Base-by-base conservation (phyloP, 306 rosid genomes). In the Vachellia pachyceras region DNA sequence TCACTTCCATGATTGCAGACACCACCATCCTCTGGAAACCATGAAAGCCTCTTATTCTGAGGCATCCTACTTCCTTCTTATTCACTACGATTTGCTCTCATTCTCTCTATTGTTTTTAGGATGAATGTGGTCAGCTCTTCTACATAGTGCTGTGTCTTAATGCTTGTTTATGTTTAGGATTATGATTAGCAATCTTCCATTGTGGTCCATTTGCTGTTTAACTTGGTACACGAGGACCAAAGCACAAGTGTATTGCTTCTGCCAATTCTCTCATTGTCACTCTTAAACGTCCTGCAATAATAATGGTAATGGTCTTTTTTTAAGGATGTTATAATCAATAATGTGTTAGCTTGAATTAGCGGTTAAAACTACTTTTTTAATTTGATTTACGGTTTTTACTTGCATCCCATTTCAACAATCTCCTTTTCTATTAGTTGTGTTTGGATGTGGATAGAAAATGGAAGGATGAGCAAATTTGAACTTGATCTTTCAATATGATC, bases 21-120 rank as follows among this genome's bases (percentile, higher is more conserved):
- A 95, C 97, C 86, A 95, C 98, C 80, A 44, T 95, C 63, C 92
- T 92, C 69, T 90, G 85, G 91, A 95, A 95, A 86, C 92, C 97
- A 76, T 95, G 83, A 90, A 29, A 29, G 33, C 33, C 33, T 29
- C 33, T 29, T 29, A 1, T 1, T 29, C 33, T 29, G 33, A 29
- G 33, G 33, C 33, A 29, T 0, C 1, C 33, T 2, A 29, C 33
- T 29, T 29, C 33, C 33, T 29, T 29, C 33, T 29, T 29, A 29
- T 29, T 65, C 55, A 41, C 61, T 77, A n/a, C 40, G n/a, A 29
- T 46, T 49, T 55, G 63, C 66, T 61, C 35, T 22, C 65, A 73
- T 47, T 22, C 74, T 68, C 33, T 23, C 23, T 58, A 29, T 29
- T 29, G 33, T n/a, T 0, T 42, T 49, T 49, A 15, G 20, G 20